Percentiles rank a stretch among this genome's conserved stretches.
Evolutionary conservation across 164 flowering plant species (phyloP).

Genomic region (Liquidambar formosana): DNA sequence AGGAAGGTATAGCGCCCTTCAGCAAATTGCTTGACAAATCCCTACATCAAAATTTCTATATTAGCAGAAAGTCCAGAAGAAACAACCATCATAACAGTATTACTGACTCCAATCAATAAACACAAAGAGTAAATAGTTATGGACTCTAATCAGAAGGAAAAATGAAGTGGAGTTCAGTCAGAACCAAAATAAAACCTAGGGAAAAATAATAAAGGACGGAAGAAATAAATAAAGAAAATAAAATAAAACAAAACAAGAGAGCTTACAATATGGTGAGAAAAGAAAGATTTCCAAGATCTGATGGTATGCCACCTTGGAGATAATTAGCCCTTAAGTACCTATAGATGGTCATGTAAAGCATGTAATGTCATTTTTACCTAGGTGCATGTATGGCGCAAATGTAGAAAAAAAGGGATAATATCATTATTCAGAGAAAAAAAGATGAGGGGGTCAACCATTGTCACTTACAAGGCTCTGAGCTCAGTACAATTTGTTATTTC

Average conservation of each 20-base stretch:
- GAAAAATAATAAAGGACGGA: too few species aligned
- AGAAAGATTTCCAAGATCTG: conserved; percentile 79
- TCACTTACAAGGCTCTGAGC: conserved; percentile 88
- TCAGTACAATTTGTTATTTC: conserved; percentile 75
- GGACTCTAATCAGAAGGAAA: not conserved
- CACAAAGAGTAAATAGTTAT: not conserved
- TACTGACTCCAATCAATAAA: not conserved
- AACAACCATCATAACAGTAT: not conserved
- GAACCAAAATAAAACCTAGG: not conserved
- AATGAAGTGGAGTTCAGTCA: not conserved
- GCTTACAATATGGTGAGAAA: conserved; percentile 73
- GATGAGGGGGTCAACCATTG: not conserved
- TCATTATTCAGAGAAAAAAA: not conserved
- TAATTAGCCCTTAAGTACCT: conserved; percentile 90
- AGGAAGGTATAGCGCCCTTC: conserved; percentile 84
- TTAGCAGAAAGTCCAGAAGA: not conserved
- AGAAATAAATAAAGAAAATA: not conserved
- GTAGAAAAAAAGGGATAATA: not conserved
- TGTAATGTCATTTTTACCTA: too few species aligned
- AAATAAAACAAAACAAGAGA: not conserved
- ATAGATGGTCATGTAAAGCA: not conserved
- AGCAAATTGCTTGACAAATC: conserved; percentile 91
- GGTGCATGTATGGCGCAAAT: not conserved
- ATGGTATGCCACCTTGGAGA: conserved; percentile 93
- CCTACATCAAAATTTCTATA: conserved; percentile 37